Conservation (phyloP, 176 grass and related monocot genomes). For the Canna indica region DNA sequence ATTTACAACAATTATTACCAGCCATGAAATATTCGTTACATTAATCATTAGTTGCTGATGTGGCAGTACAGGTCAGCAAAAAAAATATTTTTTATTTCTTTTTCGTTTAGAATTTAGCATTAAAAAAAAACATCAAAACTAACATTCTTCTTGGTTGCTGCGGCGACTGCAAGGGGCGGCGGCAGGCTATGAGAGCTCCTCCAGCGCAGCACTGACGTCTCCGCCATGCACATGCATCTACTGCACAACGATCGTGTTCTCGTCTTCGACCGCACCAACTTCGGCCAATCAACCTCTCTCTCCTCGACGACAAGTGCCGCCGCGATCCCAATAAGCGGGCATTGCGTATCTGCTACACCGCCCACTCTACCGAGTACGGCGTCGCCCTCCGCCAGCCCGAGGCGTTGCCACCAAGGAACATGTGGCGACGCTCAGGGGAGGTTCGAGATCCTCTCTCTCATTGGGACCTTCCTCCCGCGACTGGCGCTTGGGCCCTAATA, state of each 20-base stretch:
- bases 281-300: background rate
- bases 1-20: too few species aligned
- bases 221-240: background rate
- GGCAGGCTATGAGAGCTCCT: background rate
- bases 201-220: background rate
- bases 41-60: too few species aligned
- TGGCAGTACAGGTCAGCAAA: too few species aligned
- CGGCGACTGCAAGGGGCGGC: too few species aligned
- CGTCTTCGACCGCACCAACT: background rate
- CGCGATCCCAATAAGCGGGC: background rate
- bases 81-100: too few species aligned
- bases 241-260: background rate
- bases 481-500: conserved; percentile 62
- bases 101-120: too few species aligned
- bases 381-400: conserved; percentile 75
- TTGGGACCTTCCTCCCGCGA: conserved; percentile 75
- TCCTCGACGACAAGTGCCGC: background rate
- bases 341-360: background rate
- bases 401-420: conserved; percentile 62
- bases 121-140: too few species aligned
- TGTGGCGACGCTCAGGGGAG: conserved; percentile 75
- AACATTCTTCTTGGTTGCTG: background rate
- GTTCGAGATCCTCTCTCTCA: conserved; percentile 93
- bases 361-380: background rate
- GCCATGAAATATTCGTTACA: too few species aligned